Percentiles rank a stretch among this genome's conserved stretches.
These are phyloP conservation scores for Kluyveromyces sp. DNA, from an alignment of 1,139 yeast genomes.

Conservation along the genomic window DNA sequence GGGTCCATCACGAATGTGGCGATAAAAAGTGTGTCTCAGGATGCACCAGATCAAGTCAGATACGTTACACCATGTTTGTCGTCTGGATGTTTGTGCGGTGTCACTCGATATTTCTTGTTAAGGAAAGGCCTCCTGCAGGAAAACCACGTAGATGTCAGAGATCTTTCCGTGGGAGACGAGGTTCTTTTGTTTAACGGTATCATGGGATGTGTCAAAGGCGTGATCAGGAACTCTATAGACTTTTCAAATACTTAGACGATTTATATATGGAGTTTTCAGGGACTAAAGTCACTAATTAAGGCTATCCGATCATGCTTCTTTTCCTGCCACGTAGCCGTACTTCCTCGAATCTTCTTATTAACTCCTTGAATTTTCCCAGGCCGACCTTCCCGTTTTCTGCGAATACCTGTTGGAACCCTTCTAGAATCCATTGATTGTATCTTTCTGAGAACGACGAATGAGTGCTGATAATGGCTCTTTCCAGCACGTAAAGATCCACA, in stretches of 20 bases:
- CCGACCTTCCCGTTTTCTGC: constrained; percentile 32
- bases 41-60: constrained; percentile 32
- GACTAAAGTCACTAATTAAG: neutral
- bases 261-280: neutral
- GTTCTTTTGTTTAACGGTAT: constrained; percentile 74
- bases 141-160: constrained; percentile 39
- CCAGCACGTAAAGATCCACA: constrained; percentile 89
- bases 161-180: constrained; percentile 53
- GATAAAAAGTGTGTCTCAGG: constrained; percentile 36
- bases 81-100: constrained; percentile 84
- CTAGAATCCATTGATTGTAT: constrained; percentile 64
- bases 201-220: constrained; percentile 70
- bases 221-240: constrained; percentile 26
- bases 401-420: constrained; percentile 57
- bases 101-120: constrained; percentile 60
- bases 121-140: constrained; percentile 51
- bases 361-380: constrained; percentile 45
- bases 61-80: constrained; percentile 80
- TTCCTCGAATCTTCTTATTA: constrained; percentile 61
- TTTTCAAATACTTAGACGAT: neutral
- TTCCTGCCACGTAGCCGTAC: constrained; percentile 91
- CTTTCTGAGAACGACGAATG: constrained; percentile 67
- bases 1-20: constrained; percentile 86
- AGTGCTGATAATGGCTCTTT: constrained; percentile 84
- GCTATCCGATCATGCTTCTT: constrained; percentile 82